phyloP scores from a whole-genome alignment of 2,329 filamentous ascomycete genomes.

The Fulvia fulva region DNA sequence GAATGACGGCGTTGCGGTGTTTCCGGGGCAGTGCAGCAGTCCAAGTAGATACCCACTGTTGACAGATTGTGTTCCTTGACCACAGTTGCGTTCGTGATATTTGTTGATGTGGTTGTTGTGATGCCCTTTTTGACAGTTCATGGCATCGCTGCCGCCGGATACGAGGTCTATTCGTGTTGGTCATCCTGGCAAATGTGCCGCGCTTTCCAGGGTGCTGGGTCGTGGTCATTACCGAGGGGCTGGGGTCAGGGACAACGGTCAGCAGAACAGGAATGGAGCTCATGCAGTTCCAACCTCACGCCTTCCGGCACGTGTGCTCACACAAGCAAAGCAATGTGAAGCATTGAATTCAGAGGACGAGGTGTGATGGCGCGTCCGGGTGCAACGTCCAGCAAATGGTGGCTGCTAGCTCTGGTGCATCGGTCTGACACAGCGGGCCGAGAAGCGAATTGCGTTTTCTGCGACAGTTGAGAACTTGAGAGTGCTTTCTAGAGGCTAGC shows the following conservation, averaged over 20 bases:
- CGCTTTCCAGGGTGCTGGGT: not conserved
- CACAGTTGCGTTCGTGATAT: not conserved
- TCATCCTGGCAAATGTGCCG: not conserved
- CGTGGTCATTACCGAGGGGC: not conserved
- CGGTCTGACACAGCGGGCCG: not conserved
- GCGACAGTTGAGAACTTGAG: too few relatives aligned
- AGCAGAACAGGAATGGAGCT: not conserved
- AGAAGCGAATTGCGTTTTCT: not conserved
- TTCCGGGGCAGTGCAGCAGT: not conserved
- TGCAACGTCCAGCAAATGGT: not conserved
- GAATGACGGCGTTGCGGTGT: not conserved
- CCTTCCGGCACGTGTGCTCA: not conserved
- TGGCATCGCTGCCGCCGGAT: not conserved
- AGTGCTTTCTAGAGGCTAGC: not conserved
- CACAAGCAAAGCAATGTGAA: not conserved
- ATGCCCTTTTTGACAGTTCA: not conserved
- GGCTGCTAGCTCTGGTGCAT: not conserved
- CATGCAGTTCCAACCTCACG: not conserved
- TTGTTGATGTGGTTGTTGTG: not conserved
- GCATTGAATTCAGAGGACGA: not conserved
- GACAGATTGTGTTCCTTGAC: not conserved
- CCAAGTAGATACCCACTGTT: not conserved
- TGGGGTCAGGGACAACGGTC: not conserved
- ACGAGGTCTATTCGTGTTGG: not conserved
- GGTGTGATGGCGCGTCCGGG: not conserved